These are phyloP conservation scores for Amanita rubescens DNA, from an alignment of 768 basidiomycete species.

Conservation along the genomic window DNA sequence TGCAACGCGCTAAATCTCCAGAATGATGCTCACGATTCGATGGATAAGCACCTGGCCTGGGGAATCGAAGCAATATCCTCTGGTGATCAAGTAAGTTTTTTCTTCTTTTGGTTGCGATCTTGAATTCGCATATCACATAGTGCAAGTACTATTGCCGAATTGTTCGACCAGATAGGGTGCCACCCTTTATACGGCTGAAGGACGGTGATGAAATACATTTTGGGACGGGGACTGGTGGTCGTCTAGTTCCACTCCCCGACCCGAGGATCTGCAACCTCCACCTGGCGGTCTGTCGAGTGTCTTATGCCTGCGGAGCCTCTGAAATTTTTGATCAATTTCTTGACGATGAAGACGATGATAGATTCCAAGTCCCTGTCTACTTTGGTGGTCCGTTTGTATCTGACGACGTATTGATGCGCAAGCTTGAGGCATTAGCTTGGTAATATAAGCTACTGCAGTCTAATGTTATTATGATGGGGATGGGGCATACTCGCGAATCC, in stretches of 20 bases:
- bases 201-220: neutral
- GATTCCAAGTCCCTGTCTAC: neutral
- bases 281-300: neutral
- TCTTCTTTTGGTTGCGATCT: neutral
- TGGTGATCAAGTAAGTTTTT: slow-evolving; percentile 1
- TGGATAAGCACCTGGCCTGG: slow-evolving; percentile 9
- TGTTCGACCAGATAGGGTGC: neutral
- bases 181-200: neutral
- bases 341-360: neutral
- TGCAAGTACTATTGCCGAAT: neutral
- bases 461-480: neutral
- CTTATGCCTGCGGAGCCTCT: neutral
- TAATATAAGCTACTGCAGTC: neutral
- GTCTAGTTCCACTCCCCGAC: neutral
- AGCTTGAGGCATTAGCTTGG: neutral
- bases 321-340: slow-evolving; percentile 1
- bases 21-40: slow-evolving; percentile 18
- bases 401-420: neutral
- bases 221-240: too few relatives aligned
- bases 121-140: neutral
- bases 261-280: slow-evolving; percentile 1
- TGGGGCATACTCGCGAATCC: too few relatives aligned
- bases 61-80: slow-evolving; percentile 8
- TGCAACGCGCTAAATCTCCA: slow-evolving; percentile 6
- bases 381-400: neutral